phyloP scores from a whole-genome alignment of 2,329 filamentous ascomycete genomes.

The Knufia fluminis region DNA sequence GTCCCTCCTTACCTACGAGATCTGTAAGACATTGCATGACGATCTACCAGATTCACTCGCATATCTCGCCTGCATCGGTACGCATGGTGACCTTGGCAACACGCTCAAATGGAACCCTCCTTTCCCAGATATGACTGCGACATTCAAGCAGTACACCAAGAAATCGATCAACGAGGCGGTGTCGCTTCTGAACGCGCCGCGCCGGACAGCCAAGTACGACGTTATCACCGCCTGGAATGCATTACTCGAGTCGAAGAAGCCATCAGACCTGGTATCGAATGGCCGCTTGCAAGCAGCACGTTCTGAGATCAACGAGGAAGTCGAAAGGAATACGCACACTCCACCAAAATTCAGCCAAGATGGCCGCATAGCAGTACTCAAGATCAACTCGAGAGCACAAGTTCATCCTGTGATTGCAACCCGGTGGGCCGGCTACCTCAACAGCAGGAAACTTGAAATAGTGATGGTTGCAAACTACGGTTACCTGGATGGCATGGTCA shows the following conservation, averaged over 20 bases:
- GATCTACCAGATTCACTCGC: constrained; percentile 42
- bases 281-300: constrained; percentile 44
- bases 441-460: constrained; percentile 51
- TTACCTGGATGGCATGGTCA: constrained; percentile 53
- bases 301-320: constrained; percentile 51
- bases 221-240: constrained; percentile 53
- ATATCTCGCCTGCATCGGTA: constrained; percentile 57
- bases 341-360: constrained; percentile 56
- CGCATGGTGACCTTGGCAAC: constrained; percentile 57
- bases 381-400: constrained; percentile 52
- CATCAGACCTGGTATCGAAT: constrained; percentile 44
- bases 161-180: constrained; percentile 55
- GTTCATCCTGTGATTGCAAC: constrained; percentile 60
- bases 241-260: constrained; percentile 42
- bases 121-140: constrained; percentile 55
- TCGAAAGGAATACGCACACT: constrained; percentile 52
- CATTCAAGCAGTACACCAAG: constrained; percentile 53
- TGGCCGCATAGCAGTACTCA: constrained; percentile 52
- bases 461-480: constrained; percentile 59
- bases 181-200: constrained; percentile 55
- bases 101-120: constrained; percentile 56
- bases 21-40: constrained; percentile 50
- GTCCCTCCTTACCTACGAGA: constrained; percentile 54
- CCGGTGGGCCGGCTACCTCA: constrained; percentile 54
- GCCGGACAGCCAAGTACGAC: constrained; percentile 52